phyloP scores from a whole-genome alignment of 208 protist species.

The Leishmania braziliensis region DNA sequence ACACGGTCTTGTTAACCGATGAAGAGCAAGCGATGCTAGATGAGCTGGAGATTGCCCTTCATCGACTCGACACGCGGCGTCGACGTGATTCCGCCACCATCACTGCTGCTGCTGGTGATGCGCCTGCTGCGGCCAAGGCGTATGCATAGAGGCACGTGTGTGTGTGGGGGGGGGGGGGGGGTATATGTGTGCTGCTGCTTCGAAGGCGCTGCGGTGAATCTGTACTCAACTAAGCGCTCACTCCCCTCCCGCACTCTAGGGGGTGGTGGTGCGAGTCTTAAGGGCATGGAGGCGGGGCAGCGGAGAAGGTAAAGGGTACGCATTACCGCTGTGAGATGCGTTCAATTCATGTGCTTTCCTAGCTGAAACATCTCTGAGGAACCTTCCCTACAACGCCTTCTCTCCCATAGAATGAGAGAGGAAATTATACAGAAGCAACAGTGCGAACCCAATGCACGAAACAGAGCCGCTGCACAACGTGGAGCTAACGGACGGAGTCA shows the following conservation, averaged over 20 bases:
- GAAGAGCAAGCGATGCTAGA: slow-evolving; percentile 31
- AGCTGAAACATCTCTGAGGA: neutral
- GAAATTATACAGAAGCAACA: neutral
- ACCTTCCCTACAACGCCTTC: too few species aligned
- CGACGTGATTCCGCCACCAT: neutral
- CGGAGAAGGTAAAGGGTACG: neutral
- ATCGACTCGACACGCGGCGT: slow-evolving; percentile 21
- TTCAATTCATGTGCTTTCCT: neutral
- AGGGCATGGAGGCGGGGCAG: neutral
- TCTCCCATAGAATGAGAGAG: neutral
- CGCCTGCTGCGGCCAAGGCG: neutral
- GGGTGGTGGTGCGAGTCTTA: neutral
- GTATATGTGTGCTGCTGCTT: neutral
- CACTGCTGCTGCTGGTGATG: neutral
- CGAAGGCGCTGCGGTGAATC: neutral
- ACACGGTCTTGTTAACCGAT: slow-evolving; percentile 17
- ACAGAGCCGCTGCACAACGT: neutral
- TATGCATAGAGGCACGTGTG: neutral
- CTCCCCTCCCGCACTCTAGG: neutral
- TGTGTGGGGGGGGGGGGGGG: neutral
- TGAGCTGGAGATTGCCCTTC: slow-evolving; percentile 25
- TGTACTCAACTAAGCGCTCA: neutral
- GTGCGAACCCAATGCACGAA: neutral
- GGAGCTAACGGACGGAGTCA: neutral
- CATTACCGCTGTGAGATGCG: neutral